Evolutionary conservation across 495 filamentous ascomycete genomes (phyloP).

Genomic region (Tuber aestivum): DNA sequence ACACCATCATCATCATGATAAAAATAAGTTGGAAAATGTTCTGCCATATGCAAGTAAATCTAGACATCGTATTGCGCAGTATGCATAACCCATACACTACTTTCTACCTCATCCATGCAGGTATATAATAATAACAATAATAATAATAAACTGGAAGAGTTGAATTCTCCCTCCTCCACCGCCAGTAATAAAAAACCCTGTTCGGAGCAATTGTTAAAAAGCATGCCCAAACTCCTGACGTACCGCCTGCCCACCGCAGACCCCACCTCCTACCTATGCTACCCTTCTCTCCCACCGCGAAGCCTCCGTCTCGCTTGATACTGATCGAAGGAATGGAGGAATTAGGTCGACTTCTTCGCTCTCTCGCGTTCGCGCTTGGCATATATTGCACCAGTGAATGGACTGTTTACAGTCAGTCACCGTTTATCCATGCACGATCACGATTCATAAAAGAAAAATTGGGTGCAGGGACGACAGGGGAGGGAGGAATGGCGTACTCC

Average conservation of each 20-base stretch:
- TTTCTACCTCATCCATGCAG: neutral
- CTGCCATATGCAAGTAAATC: neutral
- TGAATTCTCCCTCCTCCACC: neutral
- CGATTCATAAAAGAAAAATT: neutral
- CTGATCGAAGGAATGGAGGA: neutral
- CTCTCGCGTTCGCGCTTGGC: constrained; percentile 68
- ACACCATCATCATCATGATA: neutral
- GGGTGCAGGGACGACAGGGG: neutral
- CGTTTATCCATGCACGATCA: constrained; percentile 8
- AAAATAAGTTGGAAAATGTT: neutral
- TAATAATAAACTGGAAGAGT: neutral
- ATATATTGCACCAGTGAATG: constrained; percentile 94
- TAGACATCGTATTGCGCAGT: neutral
- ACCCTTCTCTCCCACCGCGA: neutral
- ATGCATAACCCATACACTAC: neutral
- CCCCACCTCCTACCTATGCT: neutral
- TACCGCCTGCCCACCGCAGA: neutral
- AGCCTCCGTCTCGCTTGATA: neutral
- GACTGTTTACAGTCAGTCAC: constrained; percentile 47
- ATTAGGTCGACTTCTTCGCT: constrained; percentile 44
- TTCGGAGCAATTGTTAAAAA: neutral
- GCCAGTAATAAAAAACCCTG: neutral
- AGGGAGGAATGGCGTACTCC: constrained; percentile 55
- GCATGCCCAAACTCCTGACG: neutral
- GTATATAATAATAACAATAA: neutral